Percentiles rank a stretch among this genome's conserved stretches.
Evolutionary conservation across 352 stramenopile genomes (phyloP).

Genomic region (Pythium sukuiense): DNA sequence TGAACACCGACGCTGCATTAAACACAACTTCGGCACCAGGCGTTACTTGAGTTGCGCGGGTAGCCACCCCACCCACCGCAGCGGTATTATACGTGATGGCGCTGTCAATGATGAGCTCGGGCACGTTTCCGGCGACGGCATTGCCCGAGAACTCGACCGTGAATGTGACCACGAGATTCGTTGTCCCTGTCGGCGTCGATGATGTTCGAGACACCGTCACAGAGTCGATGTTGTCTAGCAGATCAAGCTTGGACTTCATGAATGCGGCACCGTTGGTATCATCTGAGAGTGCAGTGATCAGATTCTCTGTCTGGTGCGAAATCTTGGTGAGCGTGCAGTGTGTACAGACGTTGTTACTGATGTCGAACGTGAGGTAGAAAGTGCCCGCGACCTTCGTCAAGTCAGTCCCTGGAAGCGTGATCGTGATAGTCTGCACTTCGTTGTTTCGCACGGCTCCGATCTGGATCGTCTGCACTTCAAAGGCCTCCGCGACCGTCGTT

Average conservation of each 20-base stretch:
- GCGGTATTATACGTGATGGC: conserved; percentile 35
- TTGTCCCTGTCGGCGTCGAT: conserved; percentile 14
- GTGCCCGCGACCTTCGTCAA: conserved; percentile 45
- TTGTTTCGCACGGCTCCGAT: conserved; percentile 63
- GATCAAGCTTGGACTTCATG: conserved; percentile 34
- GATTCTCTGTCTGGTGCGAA: conserved; percentile 41
- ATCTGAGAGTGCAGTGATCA: conserved; percentile 39
- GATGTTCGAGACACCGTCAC: conserved; percentile 39
- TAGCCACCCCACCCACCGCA: conserved; percentile 34
- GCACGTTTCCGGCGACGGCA: conserved; percentile 85
- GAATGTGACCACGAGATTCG: conserved; percentile 74
- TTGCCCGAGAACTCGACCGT: conserved; percentile 86
- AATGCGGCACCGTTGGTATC: conserved; percentile 24
- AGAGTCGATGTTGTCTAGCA: conserved; percentile 58
- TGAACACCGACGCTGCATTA: conserved; percentile 44
- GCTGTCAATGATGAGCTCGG: conserved; percentile 54
- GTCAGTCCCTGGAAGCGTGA: conserved; percentile 71
- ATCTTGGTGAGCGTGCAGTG: conserved; percentile 72
- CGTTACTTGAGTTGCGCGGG: conserved; percentile 32
- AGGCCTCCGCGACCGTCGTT: conserved; percentile 62
- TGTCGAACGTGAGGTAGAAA: conserved; percentile 65
- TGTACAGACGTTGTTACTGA: conserved; percentile 51
- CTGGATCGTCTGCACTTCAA: conserved; percentile 88
- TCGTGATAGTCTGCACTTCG: conserved; percentile 86
- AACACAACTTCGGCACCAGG: conserved; percentile 50